Conservation (phyloP, 768 basidiomycete genomes). For the Harrya chromipes region DNA sequence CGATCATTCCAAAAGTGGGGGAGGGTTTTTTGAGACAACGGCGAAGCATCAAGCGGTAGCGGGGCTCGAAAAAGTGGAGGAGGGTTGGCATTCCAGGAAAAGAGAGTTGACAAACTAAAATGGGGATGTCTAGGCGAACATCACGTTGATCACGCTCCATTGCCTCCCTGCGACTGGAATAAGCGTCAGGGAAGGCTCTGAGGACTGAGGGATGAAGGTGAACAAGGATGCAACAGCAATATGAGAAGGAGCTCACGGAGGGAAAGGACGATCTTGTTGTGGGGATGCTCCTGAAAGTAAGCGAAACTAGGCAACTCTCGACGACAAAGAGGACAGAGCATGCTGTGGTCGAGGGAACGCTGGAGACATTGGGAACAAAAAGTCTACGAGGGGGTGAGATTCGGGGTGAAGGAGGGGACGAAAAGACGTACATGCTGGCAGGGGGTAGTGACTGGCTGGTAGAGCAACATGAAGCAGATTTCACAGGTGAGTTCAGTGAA, state of each 20-base stretch:
- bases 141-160: slow-evolving; percentile 77
- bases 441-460: slow-evolving; percentile 87
- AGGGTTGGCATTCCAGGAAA: slow-evolving; percentile 91
- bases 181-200: slow-evolving; percentile 62
- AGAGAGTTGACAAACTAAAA: slow-evolving; percentile 85
- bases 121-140: slow-evolving; percentile 79
- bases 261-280: slow-evolving; percentile 67
- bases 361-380: slow-evolving; percentile 90
- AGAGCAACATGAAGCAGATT: slow-evolving; percentile 83
- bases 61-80: slow-evolving; percentile 92
- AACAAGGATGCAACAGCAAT: slow-evolving; percentile 5
- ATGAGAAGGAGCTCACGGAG: slow-evolving; percentile 49
- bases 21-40: slow-evolving; percentile 78
- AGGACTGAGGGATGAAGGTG: slow-evolving; percentile 45
- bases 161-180: slow-evolving; percentile 60
- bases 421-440: slow-evolving; percentile 81
- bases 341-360: slow-evolving; percentile 83
- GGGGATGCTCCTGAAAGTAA: slow-evolving; percentile 78
- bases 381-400: slow-evolving; percentile 48
- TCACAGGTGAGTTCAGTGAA: slow-evolving; percentile 78
- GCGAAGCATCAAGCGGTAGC: slow-evolving; percentile 94
- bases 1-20: slow-evolving; percentile 92
- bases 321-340: slow-evolving; percentile 84
- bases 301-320: slow-evolving; percentile 68
- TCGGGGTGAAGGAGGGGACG: slow-evolving; percentile 1